Evolutionary conservation across 179 eudicot species (phyloP).

Genomic region (Vitellaria paradoxa): DNA sequence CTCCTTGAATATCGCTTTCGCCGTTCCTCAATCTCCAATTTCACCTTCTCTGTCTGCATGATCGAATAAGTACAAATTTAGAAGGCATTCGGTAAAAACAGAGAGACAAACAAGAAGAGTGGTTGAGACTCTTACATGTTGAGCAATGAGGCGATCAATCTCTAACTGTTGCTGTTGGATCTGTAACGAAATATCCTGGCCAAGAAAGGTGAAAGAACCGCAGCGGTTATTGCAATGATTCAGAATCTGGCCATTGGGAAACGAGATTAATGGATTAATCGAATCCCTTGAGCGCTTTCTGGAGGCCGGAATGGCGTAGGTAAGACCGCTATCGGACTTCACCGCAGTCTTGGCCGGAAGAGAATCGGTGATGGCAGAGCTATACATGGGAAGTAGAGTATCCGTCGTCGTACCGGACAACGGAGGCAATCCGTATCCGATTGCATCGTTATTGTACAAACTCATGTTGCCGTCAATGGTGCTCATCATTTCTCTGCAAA

Average conservation of each 20-base stretch:
- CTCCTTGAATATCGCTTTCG: constrained; percentile 36
- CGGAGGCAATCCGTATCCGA: constrained; percentile 22
- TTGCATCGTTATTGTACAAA: not conserved
- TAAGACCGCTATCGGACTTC: constrained; percentile 58
- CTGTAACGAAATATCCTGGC: constrained; percentile 52
- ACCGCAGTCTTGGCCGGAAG: constrained; percentile 18
- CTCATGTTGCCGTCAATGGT: constrained; percentile 15
- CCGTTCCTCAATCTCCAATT: constrained; percentile 46
- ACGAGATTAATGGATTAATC: constrained; percentile 15
- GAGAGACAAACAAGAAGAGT: not conserved
- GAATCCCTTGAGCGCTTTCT: constrained; percentile 51
- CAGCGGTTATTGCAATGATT: not conserved
- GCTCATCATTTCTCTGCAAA: constrained; percentile 19
- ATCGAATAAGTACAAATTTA: not conserved
- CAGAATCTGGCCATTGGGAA: constrained; percentile 14
- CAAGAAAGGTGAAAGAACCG: constrained; percentile 39
- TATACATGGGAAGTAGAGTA: constrained; percentile 26
- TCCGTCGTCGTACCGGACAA: constrained; percentile 25
- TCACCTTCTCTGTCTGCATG: constrained; percentile 56
- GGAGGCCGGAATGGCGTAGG: constrained; percentile 29
- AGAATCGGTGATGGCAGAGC: constrained; percentile 20
- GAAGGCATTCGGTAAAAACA: not conserved
- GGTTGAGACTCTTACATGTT: constrained; percentile 41
- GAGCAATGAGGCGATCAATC: constrained; percentile 47
- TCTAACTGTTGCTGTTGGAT: constrained; percentile 59